A percentile compares a stretch with the other conserved stretches of the same genome.
These are phyloP conservation scores for Agaricus bisporus DNA, from an alignment of 768 basidiomycete species.

Conservation along the genomic window DNA sequence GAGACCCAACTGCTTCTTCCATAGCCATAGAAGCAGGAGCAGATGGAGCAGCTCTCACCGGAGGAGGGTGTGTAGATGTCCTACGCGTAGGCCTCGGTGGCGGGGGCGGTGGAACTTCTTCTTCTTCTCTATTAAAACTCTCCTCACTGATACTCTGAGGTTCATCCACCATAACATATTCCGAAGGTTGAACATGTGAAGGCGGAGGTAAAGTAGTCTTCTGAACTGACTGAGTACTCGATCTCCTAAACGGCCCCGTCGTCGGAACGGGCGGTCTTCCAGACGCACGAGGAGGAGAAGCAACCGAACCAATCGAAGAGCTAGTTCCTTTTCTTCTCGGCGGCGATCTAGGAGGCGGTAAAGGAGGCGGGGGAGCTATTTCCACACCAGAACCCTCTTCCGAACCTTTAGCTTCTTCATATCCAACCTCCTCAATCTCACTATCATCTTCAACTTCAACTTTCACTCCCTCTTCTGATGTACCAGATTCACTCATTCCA, in stretches of 20 bases:
- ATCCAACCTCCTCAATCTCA: slow-evolving; percentile 60
- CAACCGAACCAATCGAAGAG: slow-evolving; percentile 13
- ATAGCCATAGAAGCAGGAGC: slow-evolving; percentile 18
- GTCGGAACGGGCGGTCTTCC: slow-evolving; percentile 45
- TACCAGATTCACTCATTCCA: slow-evolving; percentile 38
- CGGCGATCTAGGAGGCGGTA: slow-evolving; percentile 43
- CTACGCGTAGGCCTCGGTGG: slow-evolving; percentile 38
- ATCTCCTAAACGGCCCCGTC: slow-evolving; percentile 30
- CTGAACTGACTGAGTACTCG: slow-evolving; percentile 27
- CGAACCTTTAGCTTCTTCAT: slow-evolving; percentile 48
- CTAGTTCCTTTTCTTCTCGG: slow-evolving; percentile 12
- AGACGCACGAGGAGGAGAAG: slow-evolving; percentile 19
- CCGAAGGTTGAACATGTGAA: slow-evolving; percentile 29
- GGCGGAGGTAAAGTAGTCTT: slow-evolving; percentile 10
- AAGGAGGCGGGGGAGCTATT: slow-evolving; percentile 50
- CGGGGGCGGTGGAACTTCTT: slow-evolving; percentile 38
- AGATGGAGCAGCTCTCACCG: slow-evolving; percentile 23
- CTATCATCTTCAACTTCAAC: slow-evolving; percentile 73
- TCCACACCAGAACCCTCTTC: slow-evolving; percentile 30
- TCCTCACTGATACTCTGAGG: slow-evolving; percentile 24
- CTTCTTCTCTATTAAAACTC: slow-evolving; percentile 28
- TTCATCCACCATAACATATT: slow-evolving; percentile 63
- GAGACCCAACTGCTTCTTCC: slow-evolving; percentile 36
- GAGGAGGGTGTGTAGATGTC: slow-evolving; percentile 24
- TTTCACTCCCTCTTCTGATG: slow-evolving; percentile 55